A percentile compares a stretch with the other conserved stretches of the same genome.
These are phyloP conservation scores for Tylopilus intermedius DNA, from an alignment of 768 basidiomycete species.

Conservation along the genomic window DNA sequence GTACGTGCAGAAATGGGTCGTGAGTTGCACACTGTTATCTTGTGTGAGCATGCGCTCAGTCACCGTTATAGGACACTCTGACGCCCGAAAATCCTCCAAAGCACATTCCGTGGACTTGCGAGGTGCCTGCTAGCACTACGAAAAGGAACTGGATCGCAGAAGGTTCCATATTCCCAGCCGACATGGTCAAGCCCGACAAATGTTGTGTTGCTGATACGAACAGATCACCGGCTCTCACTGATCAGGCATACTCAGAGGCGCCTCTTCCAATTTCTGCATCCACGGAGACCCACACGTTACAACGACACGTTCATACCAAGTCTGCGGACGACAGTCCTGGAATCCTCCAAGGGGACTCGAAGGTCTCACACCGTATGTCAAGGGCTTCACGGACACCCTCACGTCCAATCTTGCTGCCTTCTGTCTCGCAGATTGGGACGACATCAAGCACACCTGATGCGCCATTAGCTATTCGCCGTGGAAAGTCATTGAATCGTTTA, in stretches of 20 bases:
- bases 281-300: constrained; percentile 1
- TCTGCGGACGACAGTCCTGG: constrained; percentile 8
- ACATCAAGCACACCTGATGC: constrained; percentile 6
- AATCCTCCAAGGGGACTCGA: constrained; percentile 6
- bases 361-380: neutral
- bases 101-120: constrained; percentile 29
- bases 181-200: constrained; percentile 8
- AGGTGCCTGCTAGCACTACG: constrained; percentile 9
- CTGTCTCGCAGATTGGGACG: neutral
- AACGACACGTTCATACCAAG: constrained; percentile 2
- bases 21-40: constrained; percentile 17
- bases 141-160: constrained; percentile 27
- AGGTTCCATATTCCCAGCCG: constrained; percentile 27
- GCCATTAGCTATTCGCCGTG: constrained; percentile 38
- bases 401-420: neutral
- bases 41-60: constrained; percentile 6
- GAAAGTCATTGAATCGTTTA: constrained; percentile 30
- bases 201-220: neutral
- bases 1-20: constrained; percentile 32
- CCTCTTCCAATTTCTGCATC: neutral
- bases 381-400: constrained; percentile 2
- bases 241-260: constrained; percentile 4
- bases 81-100: constrained; percentile 20
- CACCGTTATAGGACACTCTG: constrained; percentile 16
- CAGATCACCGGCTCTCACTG: neutral